Evolutionary conservation across 805 yeast genomes (phyloP), one percentile per base, ranked within the genome.

Genomic region (Candida boidinii): DNA sequence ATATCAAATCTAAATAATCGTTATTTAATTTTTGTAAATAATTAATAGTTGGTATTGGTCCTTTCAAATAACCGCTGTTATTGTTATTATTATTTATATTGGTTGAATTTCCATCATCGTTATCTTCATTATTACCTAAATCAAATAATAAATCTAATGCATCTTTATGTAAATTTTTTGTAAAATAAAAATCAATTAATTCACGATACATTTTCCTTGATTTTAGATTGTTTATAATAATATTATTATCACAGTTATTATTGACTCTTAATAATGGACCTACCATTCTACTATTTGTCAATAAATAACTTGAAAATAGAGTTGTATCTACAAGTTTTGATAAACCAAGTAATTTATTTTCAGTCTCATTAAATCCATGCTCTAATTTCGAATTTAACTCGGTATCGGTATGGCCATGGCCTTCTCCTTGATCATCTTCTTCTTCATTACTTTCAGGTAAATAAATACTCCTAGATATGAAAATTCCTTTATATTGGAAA

Each of bases 261-360:
- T 73, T 70, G 2, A 86, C 67, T 30, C 97, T 64, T 5, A 90
- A 64, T 15, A 90, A 69, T 0, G 97, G 92, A 0, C 90, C 95
- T 11, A 90, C 69, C 51, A 90, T 64, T 39, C 79, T 69, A 0
- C 84, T 82, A 34, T 74, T 73, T 20, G 73, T 72, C n/a, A 74
- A 50, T 37, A 76, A 62, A 49, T 92, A 90, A 38, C 92, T 73
- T 32, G 73, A 64, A 46, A 90, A 85, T 14, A 92, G 62, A 1
- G 85, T 67, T 0, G 95, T 81, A 48, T 90, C 98, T 2, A 92
- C 70, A 2, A 69, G 38, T 5, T 46, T 48, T 4, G 64, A 49
- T 29, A 73, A 56, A 9, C 63, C 52, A 0, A 71, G 68, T 16
- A 59, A 45, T 7, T 43, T 39, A 1, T 38, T 34, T 3, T 27